Base-by-base conservation (phyloP, 441 rosid species). In the Erodium trifolium region DNA sequence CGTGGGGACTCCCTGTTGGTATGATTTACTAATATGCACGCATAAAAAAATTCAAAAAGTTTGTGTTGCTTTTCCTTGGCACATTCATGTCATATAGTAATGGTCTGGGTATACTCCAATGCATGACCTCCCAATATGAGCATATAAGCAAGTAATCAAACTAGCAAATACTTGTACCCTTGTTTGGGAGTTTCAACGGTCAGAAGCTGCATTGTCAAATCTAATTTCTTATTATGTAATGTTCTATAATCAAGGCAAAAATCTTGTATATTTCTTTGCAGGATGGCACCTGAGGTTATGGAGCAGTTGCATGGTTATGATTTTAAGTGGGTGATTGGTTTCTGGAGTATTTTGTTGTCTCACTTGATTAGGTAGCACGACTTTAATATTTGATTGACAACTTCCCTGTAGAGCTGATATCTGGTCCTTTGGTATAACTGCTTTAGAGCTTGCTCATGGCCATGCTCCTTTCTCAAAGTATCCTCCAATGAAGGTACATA, bases 281-380 rank as follows among this genome's bases (percentile, higher is more conserved):
- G 99, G 99, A 94, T 94, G 99, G 99, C 99, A 45, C 99, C 99
- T 70, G 99, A 94, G 83, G 99, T 94, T 77, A 86, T 94, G 99
- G 97, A 94, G 83, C 99, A 94, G 84, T 67, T 94, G 69, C 96
- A 90, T 71, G 99, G 99, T 72, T 94, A 94, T 84, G 97, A 94
- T 77, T 89, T 91, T 84, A 94, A 91, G 99, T 94, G 57, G 78
- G 95, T 82, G 63, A 45, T 41, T 27, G 68, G 37, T 77, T 70
- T 72, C 49, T 68, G 55, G 18, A 35, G 49, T 66, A 29, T 57
- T 60, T 29, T 53, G 68, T 71, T 60, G 9, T 72, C 70, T 43
- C 34, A 66, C 29, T 18, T 68, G 59, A 49, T 49, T 79, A 37
- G 65, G 55, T 18, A 6, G 43, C 71, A 73, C 71, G 65, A 70